These are phyloP conservation scores for Lasiosphaeria miniovina DNA, from an alignment of 495 filamentous ascomycete genomes.

Conservation along the genomic window DNA sequence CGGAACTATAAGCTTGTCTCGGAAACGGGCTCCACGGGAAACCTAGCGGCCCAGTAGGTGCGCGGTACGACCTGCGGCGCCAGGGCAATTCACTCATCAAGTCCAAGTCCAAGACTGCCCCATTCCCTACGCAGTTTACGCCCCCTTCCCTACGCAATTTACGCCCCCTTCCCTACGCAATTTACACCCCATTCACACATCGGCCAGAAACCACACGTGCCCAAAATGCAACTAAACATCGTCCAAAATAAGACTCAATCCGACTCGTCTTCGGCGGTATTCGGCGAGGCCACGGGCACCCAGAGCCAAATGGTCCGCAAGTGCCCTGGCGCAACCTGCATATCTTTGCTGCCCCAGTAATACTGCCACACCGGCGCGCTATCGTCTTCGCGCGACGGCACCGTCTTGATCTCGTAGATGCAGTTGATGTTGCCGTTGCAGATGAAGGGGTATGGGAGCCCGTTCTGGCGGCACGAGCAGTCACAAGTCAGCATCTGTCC, in stretches of 20 bases:
- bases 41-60: too few species aligned
- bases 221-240: too few species aligned
- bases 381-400: conserved; percentile 6
- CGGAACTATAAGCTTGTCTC: too few species aligned
- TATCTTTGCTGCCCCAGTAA: conserved; percentile 33
- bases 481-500: background rate
- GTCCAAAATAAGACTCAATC: background rate
- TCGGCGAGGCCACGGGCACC: conserved; percentile 11
- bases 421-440: conserved; percentile 35
- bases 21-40: too few species aligned
- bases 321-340: conserved; percentile 27
- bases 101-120: too few species aligned
- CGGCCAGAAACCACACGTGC: too few species aligned
- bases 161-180: too few species aligned
- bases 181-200: too few species aligned
- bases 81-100: too few species aligned
- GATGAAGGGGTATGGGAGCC: conserved; percentile 31
- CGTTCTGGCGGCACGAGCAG: conserved; percentile 13
- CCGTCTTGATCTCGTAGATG: conserved; percentile 29
- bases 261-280: background rate
- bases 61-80: too few species aligned
- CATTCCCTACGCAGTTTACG: too few species aligned
- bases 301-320: conserved; percentile 31
- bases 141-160: too few species aligned
- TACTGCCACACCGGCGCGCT: conserved; percentile 31